Percentiles rank a stretch among this genome's conserved stretches.
phyloP scores from a whole-genome alignment of 2,329 filamentous ascomycete species.

The Colletotrichum paranaense region DNA sequence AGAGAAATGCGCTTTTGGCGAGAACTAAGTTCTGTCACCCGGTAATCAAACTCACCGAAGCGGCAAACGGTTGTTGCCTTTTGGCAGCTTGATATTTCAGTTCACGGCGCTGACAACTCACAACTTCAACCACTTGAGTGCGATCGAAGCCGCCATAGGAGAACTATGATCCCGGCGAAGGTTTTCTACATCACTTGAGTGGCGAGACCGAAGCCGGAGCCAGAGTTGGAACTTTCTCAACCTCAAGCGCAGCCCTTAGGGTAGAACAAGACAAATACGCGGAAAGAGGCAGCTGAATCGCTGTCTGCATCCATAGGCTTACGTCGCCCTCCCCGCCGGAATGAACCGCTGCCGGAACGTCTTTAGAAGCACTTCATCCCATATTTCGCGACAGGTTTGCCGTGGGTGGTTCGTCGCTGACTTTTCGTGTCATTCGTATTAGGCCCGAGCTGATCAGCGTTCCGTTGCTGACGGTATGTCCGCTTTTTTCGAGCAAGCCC shows the following conservation, averaged over 20 bases:
- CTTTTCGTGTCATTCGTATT: slow-evolving; percentile 10
- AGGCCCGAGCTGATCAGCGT: neutral
- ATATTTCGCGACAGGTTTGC: neutral
- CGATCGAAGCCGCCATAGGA: no score
- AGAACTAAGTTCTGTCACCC: neutral
- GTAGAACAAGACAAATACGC: neutral
- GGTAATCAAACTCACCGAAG: neutral
- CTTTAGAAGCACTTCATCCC: neutral
- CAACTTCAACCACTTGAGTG: neutral
- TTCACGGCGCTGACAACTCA: neutral
- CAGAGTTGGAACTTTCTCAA: neutral
- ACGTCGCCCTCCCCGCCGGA: neutral
- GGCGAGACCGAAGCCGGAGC: neutral
- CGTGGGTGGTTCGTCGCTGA: neutral
- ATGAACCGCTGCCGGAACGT: neutral
- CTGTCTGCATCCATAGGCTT: neutral
- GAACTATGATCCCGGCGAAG: no score
- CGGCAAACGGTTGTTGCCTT: neutral
- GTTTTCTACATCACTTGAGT: neutral
- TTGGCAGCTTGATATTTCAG: neutral
- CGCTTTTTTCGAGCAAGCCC: neutral
- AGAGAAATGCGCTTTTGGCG: neutral
- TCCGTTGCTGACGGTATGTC: neutral
- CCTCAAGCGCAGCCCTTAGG: neutral
- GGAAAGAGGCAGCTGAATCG: neutral